phyloP scores from a whole-genome alignment of 2,329 filamentous ascomycete genomes.

The Cadophora malorum region DNA sequence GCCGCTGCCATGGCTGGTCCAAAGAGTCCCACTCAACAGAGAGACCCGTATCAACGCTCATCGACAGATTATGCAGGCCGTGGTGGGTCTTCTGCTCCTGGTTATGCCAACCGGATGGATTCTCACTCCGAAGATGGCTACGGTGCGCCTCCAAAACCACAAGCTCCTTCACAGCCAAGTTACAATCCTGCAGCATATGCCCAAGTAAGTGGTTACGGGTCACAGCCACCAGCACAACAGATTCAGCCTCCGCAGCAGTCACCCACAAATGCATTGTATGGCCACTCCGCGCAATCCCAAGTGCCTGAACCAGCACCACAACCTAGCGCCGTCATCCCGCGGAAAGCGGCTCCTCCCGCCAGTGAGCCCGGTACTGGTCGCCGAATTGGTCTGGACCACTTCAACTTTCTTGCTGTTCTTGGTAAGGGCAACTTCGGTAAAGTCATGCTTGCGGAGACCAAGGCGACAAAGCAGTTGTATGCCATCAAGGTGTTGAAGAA shows the following conservation, averaged over 20 bases:
- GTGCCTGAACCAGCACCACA: slow-evolving; percentile 39
- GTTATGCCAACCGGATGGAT: slow-evolving; percentile 36
- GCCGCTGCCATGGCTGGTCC: slow-evolving; percentile 63
- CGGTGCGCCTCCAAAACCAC: slow-evolving; percentile 45
- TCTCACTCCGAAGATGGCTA: slow-evolving; percentile 39
- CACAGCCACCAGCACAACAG: slow-evolving; percentile 45
- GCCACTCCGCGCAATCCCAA: slow-evolving; percentile 36
- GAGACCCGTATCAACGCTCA: slow-evolving; percentile 41
- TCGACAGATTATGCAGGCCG: slow-evolving; percentile 43
- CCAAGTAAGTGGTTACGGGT: slow-evolving; percentile 61
- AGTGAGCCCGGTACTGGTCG: slow-evolving; percentile 76
- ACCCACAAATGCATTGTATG: slow-evolving; percentile 31
- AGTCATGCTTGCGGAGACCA: slow-evolving; percentile 98
- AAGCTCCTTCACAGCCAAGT: slow-evolving; percentile 60
- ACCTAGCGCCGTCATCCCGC: slow-evolving; percentile 46
- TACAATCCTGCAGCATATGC: slow-evolving; percentile 84
- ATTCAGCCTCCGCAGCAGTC: slow-evolving; percentile 40
- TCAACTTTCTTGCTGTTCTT: slow-evolving; percentile 97
- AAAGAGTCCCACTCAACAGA: slow-evolving; percentile 34
- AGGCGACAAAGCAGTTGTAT: slow-evolving; percentile 88
- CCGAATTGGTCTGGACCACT: slow-evolving; percentile 94
- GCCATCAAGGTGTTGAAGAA: slow-evolving; percentile 99
- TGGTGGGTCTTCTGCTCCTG: slow-evolving; percentile 27
- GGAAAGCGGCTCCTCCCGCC: slow-evolving; percentile 71
- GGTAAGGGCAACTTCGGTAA: slow-evolving; percentile 99